Evolutionary conservation across 345 rosid species (phyloP), one percentile per base, ranked within the genome.

Genomic region (Ricinus communis): DNA sequence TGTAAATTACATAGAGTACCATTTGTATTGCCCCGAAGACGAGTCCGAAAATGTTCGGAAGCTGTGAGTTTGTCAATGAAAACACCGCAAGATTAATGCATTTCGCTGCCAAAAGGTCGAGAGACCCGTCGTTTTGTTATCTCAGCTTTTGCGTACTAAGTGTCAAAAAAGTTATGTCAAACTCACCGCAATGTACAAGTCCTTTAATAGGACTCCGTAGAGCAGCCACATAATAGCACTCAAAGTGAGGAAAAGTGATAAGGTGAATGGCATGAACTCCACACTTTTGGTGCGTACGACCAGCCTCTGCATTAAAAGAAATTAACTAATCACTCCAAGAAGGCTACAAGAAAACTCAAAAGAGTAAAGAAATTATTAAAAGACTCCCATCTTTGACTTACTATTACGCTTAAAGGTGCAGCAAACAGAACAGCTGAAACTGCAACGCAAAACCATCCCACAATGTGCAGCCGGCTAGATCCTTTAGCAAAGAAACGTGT

Each of bases 361-460:
- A 38, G 9, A 43, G 4, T 8, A 43, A 43, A 43, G 8, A 43
- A 4, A 43, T 1, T 8, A 8, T 43, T 12, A 43, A 9, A 3
- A 3, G 47, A 11, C 8, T 43, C 47, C 12, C 4, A 4, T 8
- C 47, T 43, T 43, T 43, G 4, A 28, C 71, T 69, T 57, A 88
- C 90, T 78, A 82, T 72, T 28, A 80, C 74, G 73, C 83, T 78
- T 55, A 86, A 72, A 55, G 90, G 87, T 4, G 83, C 84, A 62
- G 67, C 83, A 49, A 83, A 84, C 5, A 82, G 78, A 68, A 57
- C 53, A 0, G 71, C 59, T 5, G 86, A 67, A 5, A 81, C 40
- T 24, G 61, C 80, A 0, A 73, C 83, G 66, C 85, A 86, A 60
- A 75, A 49, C 82, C 87, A 80, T 24, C 90, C 87, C 43, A 83